phyloP scores from a whole-genome alignment of 2,329 filamentous ascomycete genomes.

The Bisporella sp. region DNA sequence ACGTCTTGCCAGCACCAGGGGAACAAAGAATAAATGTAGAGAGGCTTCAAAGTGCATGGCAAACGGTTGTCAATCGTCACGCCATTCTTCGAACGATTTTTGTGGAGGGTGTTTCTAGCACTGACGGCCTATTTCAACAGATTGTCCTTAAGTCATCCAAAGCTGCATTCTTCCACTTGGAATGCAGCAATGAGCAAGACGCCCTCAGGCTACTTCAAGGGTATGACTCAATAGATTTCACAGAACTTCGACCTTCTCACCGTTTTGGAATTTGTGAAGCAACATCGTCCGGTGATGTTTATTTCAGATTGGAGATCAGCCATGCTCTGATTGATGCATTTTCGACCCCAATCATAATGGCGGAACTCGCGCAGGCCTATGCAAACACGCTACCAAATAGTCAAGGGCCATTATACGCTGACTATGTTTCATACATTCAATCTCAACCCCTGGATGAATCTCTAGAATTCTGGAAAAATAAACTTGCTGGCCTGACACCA shows the following conservation, averaged over 20 bases:
- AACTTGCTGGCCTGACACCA: neutral
- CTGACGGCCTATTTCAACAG: neutral
- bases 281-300: neutral
- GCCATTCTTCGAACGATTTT: neutral
- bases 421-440: neutral
- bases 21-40: neutral
- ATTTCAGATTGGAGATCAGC: neutral
- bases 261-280: neutral
- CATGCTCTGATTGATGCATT: neutral
- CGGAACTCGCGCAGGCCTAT: neutral
- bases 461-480: neutral
- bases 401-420: neutral
- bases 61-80: neutral
- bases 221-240: neutral
- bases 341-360: neutral
- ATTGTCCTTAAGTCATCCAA: neutral
- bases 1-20: neutral
- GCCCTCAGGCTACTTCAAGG: neutral
- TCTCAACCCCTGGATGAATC: neutral
- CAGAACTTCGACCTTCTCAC: neutral
- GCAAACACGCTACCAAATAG: neutral
- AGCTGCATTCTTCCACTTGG: neutral
- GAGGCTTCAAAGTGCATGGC: neutral
- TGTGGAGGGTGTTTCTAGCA: neutral
- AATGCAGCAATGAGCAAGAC: neutral